Conservation (phyloP, 2,329 filamentous ascomycete species). For the Penicillium thymicola region DNA sequence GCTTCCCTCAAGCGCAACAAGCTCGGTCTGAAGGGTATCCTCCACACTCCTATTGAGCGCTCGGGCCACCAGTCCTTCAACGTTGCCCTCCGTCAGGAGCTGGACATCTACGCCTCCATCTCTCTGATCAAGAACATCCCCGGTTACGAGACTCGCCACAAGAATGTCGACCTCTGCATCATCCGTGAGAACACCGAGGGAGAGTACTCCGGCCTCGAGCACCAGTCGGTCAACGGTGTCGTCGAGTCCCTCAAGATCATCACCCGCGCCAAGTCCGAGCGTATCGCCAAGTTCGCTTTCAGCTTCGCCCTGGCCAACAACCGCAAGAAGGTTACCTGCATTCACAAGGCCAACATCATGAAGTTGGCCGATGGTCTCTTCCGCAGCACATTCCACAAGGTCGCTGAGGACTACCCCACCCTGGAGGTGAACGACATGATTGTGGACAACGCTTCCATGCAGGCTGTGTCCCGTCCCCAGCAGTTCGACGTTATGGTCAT, state of each 20-base stretch:
- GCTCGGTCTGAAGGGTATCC: constrained; percentile 96
- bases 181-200: constrained; percentile 99
- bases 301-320: constrained; percentile 97
- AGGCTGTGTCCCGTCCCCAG: constrained; percentile 92
- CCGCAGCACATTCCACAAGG: constrained; percentile 92
- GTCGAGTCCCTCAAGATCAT: constrained; percentile 99
- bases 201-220: constrained; percentile 98
- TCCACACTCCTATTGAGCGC: constrained; percentile 94
- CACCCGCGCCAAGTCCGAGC: constrained; percentile 97
- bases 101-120: constrained; percentile 98
- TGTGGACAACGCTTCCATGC: constrained; percentile 99
- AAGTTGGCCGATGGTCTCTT: constrained; percentile 98
- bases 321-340: constrained; percentile 98
- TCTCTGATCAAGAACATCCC: constrained; percentile 99
- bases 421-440: constrained; percentile 99
- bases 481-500: constrained; percentile 99
- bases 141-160: constrained; percentile 94
- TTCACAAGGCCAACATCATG: constrained; percentile 99
- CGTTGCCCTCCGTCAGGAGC: constrained; percentile 96
- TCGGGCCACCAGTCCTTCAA: constrained; percentile 99
- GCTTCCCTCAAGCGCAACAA: constrained; percentile 97
- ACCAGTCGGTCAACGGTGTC: constrained; percentile 93
- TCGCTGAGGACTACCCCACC: constrained; percentile 92
- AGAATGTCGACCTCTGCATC: constrained; percentile 96
- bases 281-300: constrained; percentile 98